Evolutionary conservation across 148 eudicot genomes (phyloP), one percentile per base, ranked within the genome.

Genomic region (Persicaria maculosa): DNA sequence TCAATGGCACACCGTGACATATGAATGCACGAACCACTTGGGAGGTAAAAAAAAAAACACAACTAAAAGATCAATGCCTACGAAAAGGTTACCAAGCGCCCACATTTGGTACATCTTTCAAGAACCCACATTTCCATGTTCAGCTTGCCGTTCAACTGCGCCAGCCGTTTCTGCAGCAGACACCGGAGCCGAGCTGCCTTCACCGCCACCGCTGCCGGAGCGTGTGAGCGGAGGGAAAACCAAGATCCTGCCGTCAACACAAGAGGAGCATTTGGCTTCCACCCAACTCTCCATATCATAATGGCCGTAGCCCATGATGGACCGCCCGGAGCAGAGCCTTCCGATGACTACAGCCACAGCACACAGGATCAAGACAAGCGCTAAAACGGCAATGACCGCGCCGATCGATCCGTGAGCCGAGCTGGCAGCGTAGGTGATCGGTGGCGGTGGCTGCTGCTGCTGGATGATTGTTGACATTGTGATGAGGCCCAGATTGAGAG

Each of bases 381-480:
- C 83, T 40, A 87, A 76, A 1, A 81, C 90, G 4, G 83, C 90
- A n/a, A 87, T 83, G 9, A 87, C 88, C 14, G 90, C 83, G 4
- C 88, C 90, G 0, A 85, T 62, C 25, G 73, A 71, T n/a, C 71
- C 71, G 71, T 67, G 71, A 20, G 71, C n/a, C 4, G 65, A 6
- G 40, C 22, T 31, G 67, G 40, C 67, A 5, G 67, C 25, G 4
- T 19, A 57, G 20, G 62, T 57, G 3, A 57, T 59, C 25, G 62
- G 52, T 1, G 9, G 52, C 2, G 52, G 31, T 57, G 25, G 62
- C 10, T 6, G 44, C 43, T 9, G 40, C 40, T 31, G 40, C 40
- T 31, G 20, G 65, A 22, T 10, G 31, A 22, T 12, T 65, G 70
- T 15, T 65, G 70, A 65, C 70, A 65, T 65, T 65, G 2, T 65